Conservation (phyloP, 345 rosid species). For the Lepidium aucheri region DNA sequence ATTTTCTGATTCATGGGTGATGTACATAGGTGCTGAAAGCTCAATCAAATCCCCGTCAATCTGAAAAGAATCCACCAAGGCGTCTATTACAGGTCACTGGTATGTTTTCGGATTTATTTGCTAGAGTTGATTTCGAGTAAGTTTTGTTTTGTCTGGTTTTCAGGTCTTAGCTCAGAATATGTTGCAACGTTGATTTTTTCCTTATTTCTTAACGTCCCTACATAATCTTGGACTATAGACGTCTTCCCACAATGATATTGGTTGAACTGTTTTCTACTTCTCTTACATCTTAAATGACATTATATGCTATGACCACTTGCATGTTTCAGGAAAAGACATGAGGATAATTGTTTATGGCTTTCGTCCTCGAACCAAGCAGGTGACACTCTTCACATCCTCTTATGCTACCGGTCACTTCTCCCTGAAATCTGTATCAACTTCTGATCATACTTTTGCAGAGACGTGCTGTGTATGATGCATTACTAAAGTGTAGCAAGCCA, state of each 20-base stretch:
- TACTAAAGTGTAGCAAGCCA: conserved; percentile 59
- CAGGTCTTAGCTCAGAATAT: neutral
- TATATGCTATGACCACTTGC: neutral
- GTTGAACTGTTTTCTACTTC: neutral
- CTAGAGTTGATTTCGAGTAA: neutral
- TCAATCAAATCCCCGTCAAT: conserved; percentile 61
- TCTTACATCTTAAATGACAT: neutral
- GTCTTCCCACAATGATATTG: neutral
- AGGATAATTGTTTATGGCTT: conserved; percentile 84
- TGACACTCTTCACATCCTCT: conserved; percentile 14
- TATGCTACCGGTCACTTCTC: neutral
- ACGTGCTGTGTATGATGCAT: conserved; percentile 58
- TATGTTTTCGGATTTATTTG: conserved; percentile 23
- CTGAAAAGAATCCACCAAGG: conserved; percentile 60
- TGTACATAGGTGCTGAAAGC: conserved; percentile 47
- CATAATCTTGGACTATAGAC: neutral
- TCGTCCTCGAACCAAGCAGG: conserved; percentile 89
- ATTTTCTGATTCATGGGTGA: neutral
- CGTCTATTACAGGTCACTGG: conserved; percentile 94
- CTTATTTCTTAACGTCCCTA: neutral
- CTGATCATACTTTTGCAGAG: conserved; percentile 43
- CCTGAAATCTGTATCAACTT: neutral
- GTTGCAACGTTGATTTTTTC: neutral
- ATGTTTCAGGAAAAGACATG: conserved; percentile 89
- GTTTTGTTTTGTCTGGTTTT: neutral